These are phyloP conservation scores for Leccinum variicolor DNA, from an alignment of 768 basidiomycete genomes.

Conservation along the genomic window DNA sequence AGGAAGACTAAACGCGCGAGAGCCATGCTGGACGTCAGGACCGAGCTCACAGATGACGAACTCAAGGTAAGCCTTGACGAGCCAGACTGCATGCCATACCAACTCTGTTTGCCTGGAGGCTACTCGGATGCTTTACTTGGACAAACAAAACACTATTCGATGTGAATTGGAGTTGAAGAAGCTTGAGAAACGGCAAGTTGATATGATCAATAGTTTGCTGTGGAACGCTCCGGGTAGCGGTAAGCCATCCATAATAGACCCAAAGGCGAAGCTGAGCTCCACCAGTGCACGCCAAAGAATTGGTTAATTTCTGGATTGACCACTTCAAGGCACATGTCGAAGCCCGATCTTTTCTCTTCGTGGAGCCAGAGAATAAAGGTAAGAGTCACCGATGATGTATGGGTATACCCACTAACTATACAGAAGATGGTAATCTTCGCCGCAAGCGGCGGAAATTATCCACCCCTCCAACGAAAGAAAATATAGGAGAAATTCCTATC, in stretches of 20 bases:
- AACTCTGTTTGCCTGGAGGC: conserved; percentile 33
- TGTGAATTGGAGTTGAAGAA: conserved; percentile 50
- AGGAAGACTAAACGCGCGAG: conserved; percentile 51
- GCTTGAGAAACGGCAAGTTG: conserved; percentile 51
- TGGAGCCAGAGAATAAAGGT: conserved; percentile 10
- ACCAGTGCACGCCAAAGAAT: conserved; percentile 61
- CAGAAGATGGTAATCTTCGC: conserved; percentile 37
- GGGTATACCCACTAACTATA: conserved; percentile 3
- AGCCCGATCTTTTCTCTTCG: conserved; percentile 41
- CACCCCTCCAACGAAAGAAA: neutral
- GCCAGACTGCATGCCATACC: neutral
- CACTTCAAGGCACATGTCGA: conserved; percentile 71
- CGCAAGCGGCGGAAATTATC: conserved; percentile 47
- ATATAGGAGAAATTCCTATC: neutral
- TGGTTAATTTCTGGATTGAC: conserved; percentile 72
- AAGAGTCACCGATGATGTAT: neutral
- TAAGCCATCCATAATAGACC: conserved; percentile 34
- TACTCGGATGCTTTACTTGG: conserved; percentile 64
- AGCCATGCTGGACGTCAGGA: conserved; percentile 65
- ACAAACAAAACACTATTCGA: conserved; percentile 54
- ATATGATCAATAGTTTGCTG: conserved; percentile 58
- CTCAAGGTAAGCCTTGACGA: conserved; percentile 49
- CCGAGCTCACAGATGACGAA: conserved; percentile 80
- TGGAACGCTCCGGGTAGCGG: conserved; percentile 65
- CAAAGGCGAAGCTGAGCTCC: conserved; percentile 2